phyloP scores from a whole-genome alignment of 352 stramenopile species.

The Phytopythium chamaehyphon region DNA sequence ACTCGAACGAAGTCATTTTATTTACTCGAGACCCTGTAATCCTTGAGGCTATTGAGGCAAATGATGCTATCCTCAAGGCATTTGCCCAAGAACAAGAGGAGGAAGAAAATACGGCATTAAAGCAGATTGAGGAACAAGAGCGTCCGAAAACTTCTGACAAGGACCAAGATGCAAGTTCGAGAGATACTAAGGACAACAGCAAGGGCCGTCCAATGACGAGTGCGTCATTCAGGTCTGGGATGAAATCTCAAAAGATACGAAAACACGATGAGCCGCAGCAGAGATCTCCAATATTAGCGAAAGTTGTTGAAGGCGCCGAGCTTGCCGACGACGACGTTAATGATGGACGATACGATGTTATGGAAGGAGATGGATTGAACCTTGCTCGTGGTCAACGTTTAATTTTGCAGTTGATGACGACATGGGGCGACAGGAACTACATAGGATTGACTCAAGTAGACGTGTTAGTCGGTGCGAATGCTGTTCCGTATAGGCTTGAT shows the following conservation, averaged over 20 bases:
- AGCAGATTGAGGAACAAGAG: constrained; percentile 35
- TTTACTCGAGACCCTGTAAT: constrained; percentile 75
- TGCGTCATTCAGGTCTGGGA: constrained; percentile 16
- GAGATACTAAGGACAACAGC: constrained; percentile 9
- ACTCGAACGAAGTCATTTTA: constrained; percentile 80
- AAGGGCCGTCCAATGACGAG: constrained; percentile 43
- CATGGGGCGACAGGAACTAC: constrained; percentile 83
- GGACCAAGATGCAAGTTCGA: background rate
- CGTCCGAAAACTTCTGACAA: constrained; percentile 57
- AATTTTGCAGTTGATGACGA: constrained; percentile 47
- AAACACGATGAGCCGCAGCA: constrained; percentile 45
- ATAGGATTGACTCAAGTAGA: constrained; percentile 80
- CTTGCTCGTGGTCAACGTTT: constrained; percentile 46
- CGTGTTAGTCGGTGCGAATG: constrained; percentile 48
- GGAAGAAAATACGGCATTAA: constrained; percentile 14
- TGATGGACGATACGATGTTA: constrained; percentile 7
- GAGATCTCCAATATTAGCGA: constrained; percentile 30
- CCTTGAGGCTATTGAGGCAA: constrained; percentile 63
- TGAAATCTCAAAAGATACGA: constrained; percentile 46
- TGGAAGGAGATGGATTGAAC: constrained; percentile 6
- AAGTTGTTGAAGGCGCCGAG: constrained; percentile 18
- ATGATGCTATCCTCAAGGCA: constrained; percentile 34
- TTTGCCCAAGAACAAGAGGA: constrained; percentile 46
- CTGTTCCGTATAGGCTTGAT: constrained; percentile 34
- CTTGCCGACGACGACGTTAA: constrained; percentile 9